Percentiles rank a stretch among this genome's conserved stretches.
These are phyloP conservation scores for Monosporascus cannonballus DNA, from an alignment of 2,329 filamentous ascomycete species.

Conservation along the genomic window DNA sequence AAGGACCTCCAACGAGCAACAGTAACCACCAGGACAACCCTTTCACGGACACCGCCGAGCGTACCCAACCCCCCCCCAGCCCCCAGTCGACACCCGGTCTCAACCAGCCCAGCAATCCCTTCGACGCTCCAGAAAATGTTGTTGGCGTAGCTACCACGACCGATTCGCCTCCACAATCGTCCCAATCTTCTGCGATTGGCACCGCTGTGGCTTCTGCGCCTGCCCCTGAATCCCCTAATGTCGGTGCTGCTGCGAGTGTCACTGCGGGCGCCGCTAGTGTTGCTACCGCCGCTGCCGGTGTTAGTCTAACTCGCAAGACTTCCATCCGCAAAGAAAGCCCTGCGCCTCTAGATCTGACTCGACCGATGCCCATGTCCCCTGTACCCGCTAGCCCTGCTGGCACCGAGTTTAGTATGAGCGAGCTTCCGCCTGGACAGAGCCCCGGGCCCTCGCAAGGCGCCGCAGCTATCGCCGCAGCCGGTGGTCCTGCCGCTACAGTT, in stretches of 20 bases:
- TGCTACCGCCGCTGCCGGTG: constrained; percentile 30
- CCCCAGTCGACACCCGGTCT: constrained; percentile 23
- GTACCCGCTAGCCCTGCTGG: constrained; percentile 54
- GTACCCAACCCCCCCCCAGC: constrained; percentile 34
- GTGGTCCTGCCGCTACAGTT: constrained; percentile 51
- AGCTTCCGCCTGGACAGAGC: constrained; percentile 41
- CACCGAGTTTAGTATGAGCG: constrained; percentile 57
- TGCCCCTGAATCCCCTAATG: constrained; percentile 19
- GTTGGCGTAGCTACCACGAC: constrained; percentile 33
- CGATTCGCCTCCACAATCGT: constrained; percentile 20
- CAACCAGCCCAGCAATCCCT: constrained; percentile 29
- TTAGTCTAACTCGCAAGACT: constrained; percentile 43
- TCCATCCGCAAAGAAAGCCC: constrained; percentile 50
- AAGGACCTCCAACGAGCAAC: constrained; percentile 25
- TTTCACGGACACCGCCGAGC: constrained; percentile 57
- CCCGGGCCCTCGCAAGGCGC: constrained; percentile 43
- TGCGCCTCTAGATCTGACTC: constrained; percentile 48
- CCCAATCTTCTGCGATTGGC: constrained; percentile 25
- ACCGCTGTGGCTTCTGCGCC: constrained; percentile 33
- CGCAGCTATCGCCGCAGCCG: constrained; percentile 56
- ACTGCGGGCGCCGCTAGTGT: constrained; percentile 34
- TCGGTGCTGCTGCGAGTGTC: constrained; percentile 15
- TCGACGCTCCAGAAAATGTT: constrained; percentile 27
- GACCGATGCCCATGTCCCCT: constrained; percentile 24
- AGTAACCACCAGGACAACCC: constrained; percentile 59